Evolutionary conservation across 2,329 filamentous ascomycete genomes (phyloP).

Genomic region (Grosmannia huntii): DNA sequence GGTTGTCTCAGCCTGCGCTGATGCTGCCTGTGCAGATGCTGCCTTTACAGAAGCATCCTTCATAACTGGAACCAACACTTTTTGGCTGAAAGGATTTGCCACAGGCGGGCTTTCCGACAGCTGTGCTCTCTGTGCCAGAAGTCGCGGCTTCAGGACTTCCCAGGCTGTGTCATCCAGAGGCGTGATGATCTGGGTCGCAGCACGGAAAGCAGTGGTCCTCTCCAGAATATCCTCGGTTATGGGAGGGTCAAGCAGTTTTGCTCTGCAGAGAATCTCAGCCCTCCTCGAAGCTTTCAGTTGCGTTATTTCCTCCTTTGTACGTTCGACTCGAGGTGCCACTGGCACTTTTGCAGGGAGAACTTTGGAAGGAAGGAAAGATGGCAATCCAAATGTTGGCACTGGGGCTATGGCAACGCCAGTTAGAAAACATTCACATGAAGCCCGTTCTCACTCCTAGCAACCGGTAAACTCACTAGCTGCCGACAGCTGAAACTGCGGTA

Average conservation of each 20-base stretch:
- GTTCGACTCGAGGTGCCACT: constrained; percentile 20
- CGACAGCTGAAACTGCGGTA: neutral
- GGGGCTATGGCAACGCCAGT: neutral
- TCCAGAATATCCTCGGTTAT: constrained; percentile 48
- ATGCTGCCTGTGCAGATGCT: constrained; percentile 3
- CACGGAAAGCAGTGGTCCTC: constrained; percentile 62
- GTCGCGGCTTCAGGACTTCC: constrained; percentile 53
- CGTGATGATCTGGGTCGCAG: constrained; percentile 55
- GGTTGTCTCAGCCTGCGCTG: constrained; percentile 15
- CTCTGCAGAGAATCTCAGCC: constrained; percentile 60
- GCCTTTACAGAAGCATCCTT: no score
- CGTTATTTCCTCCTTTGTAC: constrained; percentile 49
- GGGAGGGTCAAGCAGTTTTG: constrained; percentile 52
- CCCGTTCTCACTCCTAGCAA: neutral
- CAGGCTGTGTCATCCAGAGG: constrained; percentile 58
- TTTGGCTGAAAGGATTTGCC: constrained; percentile 9
- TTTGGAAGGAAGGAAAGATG: neutral
- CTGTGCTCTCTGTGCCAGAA: constrained; percentile 51
- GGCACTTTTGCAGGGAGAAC: neutral
- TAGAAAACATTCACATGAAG: neutral
- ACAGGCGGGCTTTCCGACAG: constrained; percentile 22
- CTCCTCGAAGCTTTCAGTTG: constrained; percentile 50
- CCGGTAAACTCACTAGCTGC: neutral
- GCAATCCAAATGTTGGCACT: neutral
- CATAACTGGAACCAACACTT: neutral